Base-by-base conservation (phyloP, 2,329 filamentous ascomycete species). In the Alternaria novae-zelandiae region DNA sequence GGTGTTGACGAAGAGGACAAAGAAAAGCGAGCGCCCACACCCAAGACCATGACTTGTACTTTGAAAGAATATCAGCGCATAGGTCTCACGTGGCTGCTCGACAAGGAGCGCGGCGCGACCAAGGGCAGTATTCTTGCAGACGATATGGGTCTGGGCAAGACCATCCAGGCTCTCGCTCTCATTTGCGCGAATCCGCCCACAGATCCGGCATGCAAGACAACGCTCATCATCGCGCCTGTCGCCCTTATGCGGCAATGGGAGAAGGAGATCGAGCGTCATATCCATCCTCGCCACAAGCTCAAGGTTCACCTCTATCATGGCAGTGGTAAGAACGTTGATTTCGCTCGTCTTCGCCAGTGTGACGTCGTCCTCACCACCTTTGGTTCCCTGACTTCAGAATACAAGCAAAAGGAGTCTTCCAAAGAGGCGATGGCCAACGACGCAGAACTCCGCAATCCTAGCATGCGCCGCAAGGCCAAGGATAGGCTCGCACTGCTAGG, bases 161-260 rank as follows among this genome's bases (percentile, higher is more conserved):
- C 92, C 0, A 66, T 70, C 23, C 93, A 95, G 65, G 90, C 92
- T 6, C 83, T 97, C 21, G 88, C 94, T 5, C 85, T 97, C 46
- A 91, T 97, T 70, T 83, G 93, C 12, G 86, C 87, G 6, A 86
- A 89, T 6, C 89, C 86, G n/a, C 88, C 91, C 0, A 78, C 82
- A 0, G 84, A 90, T 64, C 80, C 81, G n/a, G 77, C 81, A 64
- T 83, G 81, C 60, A 88, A 92, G 83, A 94, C 93, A 0, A 96
- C 90, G n/a, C 82, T 97, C 23, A 93, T 97, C 51, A 85, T 97
- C 51, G 92, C 90, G 0, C 93, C 93, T 0, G 88, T 96, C 11
- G 90, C 92, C 4, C 82, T 97, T 15, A 87, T 96, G 77, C 87
- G 89, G 15, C 94, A 97, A 76, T 97, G 94, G 94, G 89, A 92